A percentile compares a stretch with the other conserved stretches of the same genome.
phyloP scores from a whole-genome alignment of 2,329 filamentous ascomycete species.

The Phyllosticta paracitricarpa region DNA sequence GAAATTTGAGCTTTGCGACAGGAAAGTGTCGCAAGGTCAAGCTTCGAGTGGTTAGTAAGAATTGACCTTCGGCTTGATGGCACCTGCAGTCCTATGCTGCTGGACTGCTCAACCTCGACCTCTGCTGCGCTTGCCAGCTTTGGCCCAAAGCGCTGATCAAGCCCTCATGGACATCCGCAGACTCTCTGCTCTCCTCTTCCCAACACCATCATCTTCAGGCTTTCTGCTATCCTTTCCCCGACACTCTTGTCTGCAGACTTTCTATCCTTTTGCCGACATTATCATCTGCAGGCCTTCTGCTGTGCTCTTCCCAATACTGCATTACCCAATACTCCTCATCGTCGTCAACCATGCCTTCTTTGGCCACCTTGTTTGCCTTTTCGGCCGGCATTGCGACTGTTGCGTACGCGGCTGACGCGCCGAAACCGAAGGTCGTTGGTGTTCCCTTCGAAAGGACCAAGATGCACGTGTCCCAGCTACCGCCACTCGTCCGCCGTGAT shows the following conservation, averaged over 20 bases:
- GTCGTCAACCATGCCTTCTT: not conserved
- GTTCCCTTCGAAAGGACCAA: conserved; percentile 4
- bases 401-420: not conserved
- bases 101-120: not conserved
- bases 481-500: conserved; percentile 4
- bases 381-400: not conserved
- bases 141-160: not conserved
- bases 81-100: not conserved
- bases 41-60: not conserved
- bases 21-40: not conserved
- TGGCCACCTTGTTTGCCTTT: not conserved
- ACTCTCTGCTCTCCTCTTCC: not conserved
- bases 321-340: not conserved
- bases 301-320: not conserved
- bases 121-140: not conserved
- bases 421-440: conserved; percentile 1
- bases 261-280: not conserved
- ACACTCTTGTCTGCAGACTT: not conserved
- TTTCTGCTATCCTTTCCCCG: not conserved
- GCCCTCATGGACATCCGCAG: not conserved
- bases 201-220: not conserved
- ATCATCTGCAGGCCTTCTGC: not conserved
- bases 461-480: not conserved
- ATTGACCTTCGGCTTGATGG: not conserved
- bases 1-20: not conserved